Base-by-base conservation (phyloP, 176 grass and related monocot genomes). In the Musa beccarii region DNA sequence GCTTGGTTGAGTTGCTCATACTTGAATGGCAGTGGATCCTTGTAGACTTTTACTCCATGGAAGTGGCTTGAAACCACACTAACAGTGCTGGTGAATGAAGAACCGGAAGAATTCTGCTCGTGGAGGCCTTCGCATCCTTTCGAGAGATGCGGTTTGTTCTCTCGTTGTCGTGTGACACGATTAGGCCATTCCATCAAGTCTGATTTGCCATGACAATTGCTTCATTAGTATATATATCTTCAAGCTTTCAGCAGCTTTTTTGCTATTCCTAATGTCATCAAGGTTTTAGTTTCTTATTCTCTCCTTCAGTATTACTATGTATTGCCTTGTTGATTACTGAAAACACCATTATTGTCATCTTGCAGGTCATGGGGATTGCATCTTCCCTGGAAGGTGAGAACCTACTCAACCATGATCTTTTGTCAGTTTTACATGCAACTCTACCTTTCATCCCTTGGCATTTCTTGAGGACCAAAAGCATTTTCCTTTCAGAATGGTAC, bases 371-470 rank as follows among this genome's bases (percentile, higher is more conserved):
- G 68, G 43, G 25, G 13, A 70, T 21, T 70, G 68, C 49, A 70
- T 70, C 34, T 70, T 70, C 50, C 68, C 68, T 51, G 68, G 68
- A 70, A 70, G 68, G 68, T 70, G 49, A 70, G 68, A 70, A 51
- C 25, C 68, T 20, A 51, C 19, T 10, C 16, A 21, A 70, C 21
- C 63, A 12, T 12, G 10, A 26, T 66, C 21, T 66, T 3, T 12
- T 26, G 20, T 22, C 0, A 63, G 9, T 63, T 43, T 66, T 28
- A 28, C 24, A 11, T 23, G 28, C 63, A 0, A 13, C 63, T 66
- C 19, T 63, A 63, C 19, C 9, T 22, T 10, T 20, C 10, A 23
- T 22, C 6, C n/a, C 19, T 23, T 2, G 61, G 61, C 17, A 63
- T 63, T 25, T 23, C 19, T 22, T 11, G n/a, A 22, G 9, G 61